These are phyloP conservation scores for Cladosporium sp. DNA, from an alignment of 2,329 filamentous ascomycete genomes.

Conservation along the genomic window DNA sequence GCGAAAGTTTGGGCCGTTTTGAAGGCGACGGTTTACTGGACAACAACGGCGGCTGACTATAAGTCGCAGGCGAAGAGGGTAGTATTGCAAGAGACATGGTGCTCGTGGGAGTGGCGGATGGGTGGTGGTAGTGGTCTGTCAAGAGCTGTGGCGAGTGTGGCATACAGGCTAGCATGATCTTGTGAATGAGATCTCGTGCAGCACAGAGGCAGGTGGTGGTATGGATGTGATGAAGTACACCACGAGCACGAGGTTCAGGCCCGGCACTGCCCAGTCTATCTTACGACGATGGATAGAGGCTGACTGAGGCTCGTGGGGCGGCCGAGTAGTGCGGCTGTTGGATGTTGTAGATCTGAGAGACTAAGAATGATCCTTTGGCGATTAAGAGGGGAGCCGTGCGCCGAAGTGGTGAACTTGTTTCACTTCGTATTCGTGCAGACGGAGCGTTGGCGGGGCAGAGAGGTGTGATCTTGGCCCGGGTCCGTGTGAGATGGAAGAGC, in stretches of 20 bases:
- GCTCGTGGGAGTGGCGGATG: slow-evolving; percentile 34
- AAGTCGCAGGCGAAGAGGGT: slow-evolving; percentile 28
- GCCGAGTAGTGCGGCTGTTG: slow-evolving; percentile 1
- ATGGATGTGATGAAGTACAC: slow-evolving; percentile 4
- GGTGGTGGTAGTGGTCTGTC: slow-evolving; percentile 9
- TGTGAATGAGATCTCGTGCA: slow-evolving; percentile 7
- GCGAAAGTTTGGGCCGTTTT: slow-evolving; percentile 55
- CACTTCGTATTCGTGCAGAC: slow-evolving; percentile 8
- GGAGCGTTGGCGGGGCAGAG: slow-evolving; percentile 2
- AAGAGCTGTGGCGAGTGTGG: slow-evolving; percentile 20
- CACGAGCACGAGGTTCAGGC: background rate
- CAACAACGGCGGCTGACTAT: slow-evolving; percentile 18
- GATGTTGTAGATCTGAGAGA: background rate
- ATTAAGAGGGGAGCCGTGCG: slow-evolving; percentile 1
- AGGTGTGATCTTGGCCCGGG: background rate
- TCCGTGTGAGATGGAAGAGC: no score
- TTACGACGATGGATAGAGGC: background rate
- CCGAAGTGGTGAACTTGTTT: background rate
- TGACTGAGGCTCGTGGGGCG: slow-evolving; percentile 6
- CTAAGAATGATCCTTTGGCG: slow-evolving; percentile 1
- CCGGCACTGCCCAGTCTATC: background rate
- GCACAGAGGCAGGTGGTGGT: background rate
- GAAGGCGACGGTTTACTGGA: slow-evolving; percentile 21
- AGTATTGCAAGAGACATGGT: slow-evolving; percentile 43
- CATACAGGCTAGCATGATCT: slow-evolving; percentile 31